A percentile compares a stretch with the other conserved stretches of the same genome.
phyloP scores from a whole-genome alignment of 495 filamentous ascomycete genomes.

The Mytilinidion resinicola region DNA sequence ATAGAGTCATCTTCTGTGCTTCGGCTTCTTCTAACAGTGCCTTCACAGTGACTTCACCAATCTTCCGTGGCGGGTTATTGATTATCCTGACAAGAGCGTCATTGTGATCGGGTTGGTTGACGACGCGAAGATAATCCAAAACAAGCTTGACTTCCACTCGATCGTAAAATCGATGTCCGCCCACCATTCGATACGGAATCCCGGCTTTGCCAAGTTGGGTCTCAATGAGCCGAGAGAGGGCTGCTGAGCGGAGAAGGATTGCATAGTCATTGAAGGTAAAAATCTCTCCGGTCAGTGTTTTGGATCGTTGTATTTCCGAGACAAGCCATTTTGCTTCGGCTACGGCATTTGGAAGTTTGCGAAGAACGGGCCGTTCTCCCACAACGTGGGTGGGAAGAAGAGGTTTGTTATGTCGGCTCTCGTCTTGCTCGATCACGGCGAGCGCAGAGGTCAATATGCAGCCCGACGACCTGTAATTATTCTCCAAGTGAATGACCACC shows the following conservation, averaged over 20 bases:
- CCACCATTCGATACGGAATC: slow-evolving; percentile 91
- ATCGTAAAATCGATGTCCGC: slow-evolving; percentile 88
- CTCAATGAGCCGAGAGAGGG: slow-evolving; percentile 80
- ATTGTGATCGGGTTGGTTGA: slow-evolving; percentile 80
- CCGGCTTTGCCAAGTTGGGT: slow-evolving; percentile 76
- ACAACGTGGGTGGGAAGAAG: slow-evolving; percentile 74
- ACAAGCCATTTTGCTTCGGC: slow-evolving; percentile 86
- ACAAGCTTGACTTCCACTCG: slow-evolving; percentile 82
- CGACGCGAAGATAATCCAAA: slow-evolving; percentile 80
- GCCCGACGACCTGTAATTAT: slow-evolving; percentile 92
- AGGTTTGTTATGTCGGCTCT: slow-evolving; percentile 65
- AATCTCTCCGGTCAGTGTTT: slow-evolving; percentile 64
- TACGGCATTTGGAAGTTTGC: slow-evolving; percentile 64
- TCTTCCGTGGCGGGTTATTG: slow-evolving; percentile 73
- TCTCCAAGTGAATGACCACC: slow-evolving; percentile 76
- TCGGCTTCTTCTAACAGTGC: slow-evolving; percentile 66
- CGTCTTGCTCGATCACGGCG: slow-evolving; percentile 88
- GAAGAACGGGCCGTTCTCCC: slow-evolving; percentile 77
- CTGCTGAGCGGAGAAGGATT: slow-evolving; percentile 77
- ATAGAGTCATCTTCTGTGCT: slow-evolving; percentile 59
- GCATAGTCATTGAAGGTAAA: slow-evolving; percentile 74
- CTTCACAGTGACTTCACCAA: slow-evolving; percentile 77
- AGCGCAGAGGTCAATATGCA: slow-evolving; percentile 79
- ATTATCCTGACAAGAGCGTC: slow-evolving; percentile 82
- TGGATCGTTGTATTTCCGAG: slow-evolving; percentile 68